Percentiles rank a stretch among this genome's conserved stretches.
phyloP scores from a whole-genome alignment of 106 monocot genomes.

The Allium cepa region DNA sequence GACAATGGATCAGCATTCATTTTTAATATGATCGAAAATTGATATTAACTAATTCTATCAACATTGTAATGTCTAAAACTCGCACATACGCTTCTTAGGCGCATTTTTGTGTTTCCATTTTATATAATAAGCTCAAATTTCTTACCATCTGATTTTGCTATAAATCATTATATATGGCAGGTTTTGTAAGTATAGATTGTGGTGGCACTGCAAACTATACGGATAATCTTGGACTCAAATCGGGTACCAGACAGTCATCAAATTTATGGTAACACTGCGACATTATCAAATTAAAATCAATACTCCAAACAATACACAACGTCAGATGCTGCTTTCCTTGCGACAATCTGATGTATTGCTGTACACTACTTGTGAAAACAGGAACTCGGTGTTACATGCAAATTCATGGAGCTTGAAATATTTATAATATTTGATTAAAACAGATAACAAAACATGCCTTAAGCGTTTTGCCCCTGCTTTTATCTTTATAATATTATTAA shows the following conservation, averaged over 20 bases:
- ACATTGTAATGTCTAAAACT: background rate
- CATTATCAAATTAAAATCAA: constrained; percentile 26
- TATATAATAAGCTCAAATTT: background rate
- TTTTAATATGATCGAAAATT: background rate
- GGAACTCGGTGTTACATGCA: constrained; percentile 42
- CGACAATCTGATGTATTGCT: constrained; percentile 79
- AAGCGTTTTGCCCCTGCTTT: no score
- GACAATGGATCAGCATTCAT: no score
- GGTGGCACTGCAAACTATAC: constrained; percentile 51
- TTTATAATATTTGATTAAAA: no score
- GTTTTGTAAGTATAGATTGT: constrained; percentile 91
- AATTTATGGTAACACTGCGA: constrained; percentile 39
- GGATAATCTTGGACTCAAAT: constrained; percentile 52
- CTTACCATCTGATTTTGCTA: background rate
- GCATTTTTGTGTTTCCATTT: background rate
- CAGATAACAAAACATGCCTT: no score
- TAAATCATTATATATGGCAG: constrained; percentile 18
- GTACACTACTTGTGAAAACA: constrained; percentile 49
- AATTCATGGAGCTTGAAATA: no score
- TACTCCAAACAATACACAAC: constrained; percentile 37
- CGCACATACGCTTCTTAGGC: background rate
- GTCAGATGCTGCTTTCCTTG: constrained; percentile 78
- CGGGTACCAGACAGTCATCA: constrained; percentile 61
- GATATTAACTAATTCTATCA: background rate
- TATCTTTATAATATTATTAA: no score